phyloP scores from a whole-genome alignment of 192 early-diverging fungal genomes.

The Lunasporangiospora selenospora region DNA sequence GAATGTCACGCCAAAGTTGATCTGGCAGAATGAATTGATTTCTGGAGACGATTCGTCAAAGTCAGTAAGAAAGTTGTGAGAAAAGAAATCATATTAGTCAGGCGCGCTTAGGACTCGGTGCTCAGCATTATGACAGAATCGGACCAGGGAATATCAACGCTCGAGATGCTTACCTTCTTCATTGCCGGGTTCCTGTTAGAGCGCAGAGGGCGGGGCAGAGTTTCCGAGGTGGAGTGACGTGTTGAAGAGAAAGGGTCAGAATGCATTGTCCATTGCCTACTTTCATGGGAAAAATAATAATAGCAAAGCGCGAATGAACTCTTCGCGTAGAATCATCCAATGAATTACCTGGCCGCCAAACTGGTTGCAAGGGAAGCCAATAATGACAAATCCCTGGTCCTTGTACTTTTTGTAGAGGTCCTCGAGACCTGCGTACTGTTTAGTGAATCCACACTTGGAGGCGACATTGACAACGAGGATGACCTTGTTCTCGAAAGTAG shows the following conservation, averaged over 20 bases:
- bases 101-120: no score
- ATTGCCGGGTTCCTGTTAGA: conserved; percentile 53
- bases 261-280: not conserved
- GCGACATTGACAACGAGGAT: conserved; percentile 92
- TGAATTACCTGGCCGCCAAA: conserved; percentile 77
- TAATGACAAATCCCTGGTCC: conserved; percentile 76
- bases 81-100: conserved; percentile 1
- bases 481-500: conserved; percentile 72
- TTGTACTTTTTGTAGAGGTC: conserved; percentile 71
- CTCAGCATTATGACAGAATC: no score
- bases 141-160: no score
- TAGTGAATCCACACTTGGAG: conserved; percentile 89
- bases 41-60: conserved; percentile 27
- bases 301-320: no score
- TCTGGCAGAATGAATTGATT: conserved; percentile 64
- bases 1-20: conserved; percentile 84
- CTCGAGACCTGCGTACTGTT: conserved; percentile 78
- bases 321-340: no score
- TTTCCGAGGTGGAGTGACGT: no score
- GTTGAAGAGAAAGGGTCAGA: not conserved
- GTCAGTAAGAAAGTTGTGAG: no score
- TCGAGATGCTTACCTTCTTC: conserved; percentile 53
- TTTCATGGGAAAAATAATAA: no score
- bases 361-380: conserved; percentile 95
- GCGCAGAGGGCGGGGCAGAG: no score